Evolutionary conservation across 345 rosid genomes (phyloP), one percentile per base, ranked within the genome.

Genomic region (Arabis alpina): DNA sequence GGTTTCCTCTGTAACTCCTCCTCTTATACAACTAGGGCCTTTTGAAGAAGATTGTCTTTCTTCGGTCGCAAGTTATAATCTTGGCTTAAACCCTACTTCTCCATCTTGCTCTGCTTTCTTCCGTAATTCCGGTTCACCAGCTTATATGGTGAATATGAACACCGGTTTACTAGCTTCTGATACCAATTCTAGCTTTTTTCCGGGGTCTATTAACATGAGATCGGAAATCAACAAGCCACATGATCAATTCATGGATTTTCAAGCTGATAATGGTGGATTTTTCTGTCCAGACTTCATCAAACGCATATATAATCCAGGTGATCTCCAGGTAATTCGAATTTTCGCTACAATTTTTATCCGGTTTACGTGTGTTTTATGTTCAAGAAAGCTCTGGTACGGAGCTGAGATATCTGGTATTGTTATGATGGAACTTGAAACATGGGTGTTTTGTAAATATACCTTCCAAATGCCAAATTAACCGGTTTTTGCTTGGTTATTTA

Each of bases 41-140:
- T 88, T 83, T 3, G 93, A 92, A 41, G 96, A 94, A 16, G 82
- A 92, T 75, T 83, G 92, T 75, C 72, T 89, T 68, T 85, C 98
- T 61, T 83, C 93, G 1, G 82, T 86, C 55, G 86, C 99, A 48
- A 71, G 89, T 71, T 89, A 79, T 79, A 76, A 64, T 64, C 57
- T 73, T 4, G 86, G 87, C 58, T 40, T 84, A 53, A 88, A 85
- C 57, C 85, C 92, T 44, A 58, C 88, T 1, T 84, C 87, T 2
- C 83, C 93, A 55, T 74, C 85, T 6, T 75, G 83, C 63, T 77
- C 90, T 16, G 82, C 90, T 16, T 82, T 83, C 41, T 80, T 75
- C 15, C 79, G 80, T 52, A 9, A 12, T 5, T 80, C 93, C 41
- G 66, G 74, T 45, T 68, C 85, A 64, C 59, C 81, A 8, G 0